Evolutionary conservation across 192 early-diverging fungal species (phyloP).

Genomic region (Coemansia sp.): DNA sequence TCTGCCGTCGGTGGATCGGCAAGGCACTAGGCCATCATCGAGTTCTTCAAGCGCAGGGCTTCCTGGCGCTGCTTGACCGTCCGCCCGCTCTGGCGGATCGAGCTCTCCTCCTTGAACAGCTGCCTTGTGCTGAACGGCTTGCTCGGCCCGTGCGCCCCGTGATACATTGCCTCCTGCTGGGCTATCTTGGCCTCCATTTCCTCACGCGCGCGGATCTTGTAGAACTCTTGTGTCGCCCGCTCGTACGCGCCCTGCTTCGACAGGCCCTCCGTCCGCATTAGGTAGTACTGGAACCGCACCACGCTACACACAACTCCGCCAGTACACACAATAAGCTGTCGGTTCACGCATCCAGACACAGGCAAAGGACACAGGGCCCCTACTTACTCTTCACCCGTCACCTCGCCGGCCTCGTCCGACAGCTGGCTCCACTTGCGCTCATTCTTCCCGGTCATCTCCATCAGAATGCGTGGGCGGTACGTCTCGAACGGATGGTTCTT

Average conservation of each 20-base stretch:
- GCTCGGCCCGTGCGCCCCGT: conserved; percentile 38
- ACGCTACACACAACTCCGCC: conserved; percentile 48
- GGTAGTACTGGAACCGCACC: conserved; percentile 74
- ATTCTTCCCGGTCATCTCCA: conserved; percentile 57
- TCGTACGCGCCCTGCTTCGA: conserved; percentile 74
- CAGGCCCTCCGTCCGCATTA: conserved; percentile 59
- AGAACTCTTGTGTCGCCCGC: conserved; percentile 73
- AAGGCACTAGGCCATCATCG: too few species aligned
- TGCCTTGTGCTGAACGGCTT: conserved; percentile 40
- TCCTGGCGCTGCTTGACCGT: conserved; percentile 16
- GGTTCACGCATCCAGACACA: neutral
- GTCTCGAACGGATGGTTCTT: conserved; percentile 90
- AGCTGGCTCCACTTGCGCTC: conserved; percentile 52
- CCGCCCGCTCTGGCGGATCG: conserved; percentile 15
- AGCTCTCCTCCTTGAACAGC: conserved; percentile 15
- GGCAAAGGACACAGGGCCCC: neutral
- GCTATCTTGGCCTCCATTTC: conserved; percentile 66
- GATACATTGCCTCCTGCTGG: conserved; percentile 49
- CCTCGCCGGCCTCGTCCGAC: conserved; percentile 42
- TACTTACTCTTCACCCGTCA: conserved; percentile 83
- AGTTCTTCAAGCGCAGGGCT: conserved; percentile 28
- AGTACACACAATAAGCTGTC: neutral
- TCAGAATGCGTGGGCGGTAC: conserved; percentile 59
- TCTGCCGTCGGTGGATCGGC: too few species aligned
- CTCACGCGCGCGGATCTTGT: conserved; percentile 67